Evolutionary conservation across 2,329 filamentous ascomycete genomes (phyloP), one percentile per base, ranked within the genome.

Genomic region (Diaporthe longicolla): DNA sequence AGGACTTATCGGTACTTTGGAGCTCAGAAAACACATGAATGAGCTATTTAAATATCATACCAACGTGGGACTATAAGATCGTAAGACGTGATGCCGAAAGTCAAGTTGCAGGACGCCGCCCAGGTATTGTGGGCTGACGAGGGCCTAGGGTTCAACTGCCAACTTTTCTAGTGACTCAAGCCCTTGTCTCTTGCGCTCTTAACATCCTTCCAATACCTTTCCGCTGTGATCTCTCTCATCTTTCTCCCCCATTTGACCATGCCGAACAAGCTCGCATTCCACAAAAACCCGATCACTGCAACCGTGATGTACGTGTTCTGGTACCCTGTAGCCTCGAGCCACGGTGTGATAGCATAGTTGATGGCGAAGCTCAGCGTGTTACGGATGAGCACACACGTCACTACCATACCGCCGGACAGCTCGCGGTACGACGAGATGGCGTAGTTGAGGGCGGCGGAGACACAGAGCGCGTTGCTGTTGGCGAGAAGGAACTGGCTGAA

Each of bases 221-320:
- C 50, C 19, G 71, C 71, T 1, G 71, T 73, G 2, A 43, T 35
- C 50, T 70, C 52, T 17, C 71, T 55, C 21, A 73, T 15, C 32
- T 21, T 48, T 24, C 71, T 55, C 0, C 88, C 87, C 75, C 82
- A 89, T 76, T 82, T 85, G 13, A 87, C 82, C 79, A 89, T 85
- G 4, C 83, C 61, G 21, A 88, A 81, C 78, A 85, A 80, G 73
- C 83, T 84, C 52, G 84, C 76, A 57, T 84, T 81, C 78, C 82
- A 83, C 10, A 81, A 82, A 57, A 84, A 75, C 1, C 80, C 80
- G 74, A 84, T 74, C 0, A 78, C 83, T 5, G 81, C 84, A 2
- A 82, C 76, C 35, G 82, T 82, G 65, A 84, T 76, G 35, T 80
- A 86, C 1, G 82, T 81, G 66, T 83, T 82, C 40, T 82, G 81